A percentile compares a stretch with the other conserved stretches of the same genome.
phyloP scores from a whole-genome alignment of 1,284 basidiomycete species.

The Papiliotrema laurentii region DNA sequence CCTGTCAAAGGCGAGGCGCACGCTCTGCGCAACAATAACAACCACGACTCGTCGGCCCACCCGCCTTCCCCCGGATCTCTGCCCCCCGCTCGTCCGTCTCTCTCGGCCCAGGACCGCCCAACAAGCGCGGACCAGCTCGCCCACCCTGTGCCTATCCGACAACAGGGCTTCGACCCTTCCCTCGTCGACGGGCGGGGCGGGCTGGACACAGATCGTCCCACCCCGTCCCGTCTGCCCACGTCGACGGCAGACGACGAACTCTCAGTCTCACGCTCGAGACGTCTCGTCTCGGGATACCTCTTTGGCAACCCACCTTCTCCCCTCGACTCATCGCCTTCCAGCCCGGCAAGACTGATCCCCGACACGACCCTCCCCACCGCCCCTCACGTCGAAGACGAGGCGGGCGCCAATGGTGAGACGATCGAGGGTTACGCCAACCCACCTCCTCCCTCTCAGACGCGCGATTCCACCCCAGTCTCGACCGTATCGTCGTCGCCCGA shows the following conservation, averaged over 20 bases:
- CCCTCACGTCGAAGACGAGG: conserved; percentile 22
- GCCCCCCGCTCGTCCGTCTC: no score
- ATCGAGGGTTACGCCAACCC: neutral
- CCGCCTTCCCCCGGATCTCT: neutral
- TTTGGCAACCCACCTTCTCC: conserved; percentile 40
- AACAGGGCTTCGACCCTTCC: conserved; percentile 2
- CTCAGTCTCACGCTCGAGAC: conserved; percentile 30
- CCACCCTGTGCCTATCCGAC: neutral
- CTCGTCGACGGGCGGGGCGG: no score
- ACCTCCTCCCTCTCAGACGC: neutral
- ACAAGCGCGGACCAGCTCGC: no score
- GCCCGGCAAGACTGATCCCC: neutral
- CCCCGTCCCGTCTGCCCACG: neutral
- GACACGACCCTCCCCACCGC: conserved; percentile 6
- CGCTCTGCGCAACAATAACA: neutral
- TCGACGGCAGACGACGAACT: conserved; percentile 26
- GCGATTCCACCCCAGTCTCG: conserved; percentile 1
- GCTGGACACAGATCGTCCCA: neutral
- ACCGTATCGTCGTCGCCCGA: neutral
- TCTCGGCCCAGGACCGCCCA: no score
- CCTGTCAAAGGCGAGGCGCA: neutral
- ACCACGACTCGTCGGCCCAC: neutral
- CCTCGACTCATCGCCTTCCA: neutral
- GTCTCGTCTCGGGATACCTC: conserved; percentile 42
- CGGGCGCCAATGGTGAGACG: neutral